Base-by-base conservation (phyloP, 495 filamentous ascomycete genomes). In the Elasticomyces elasticus region DNA sequence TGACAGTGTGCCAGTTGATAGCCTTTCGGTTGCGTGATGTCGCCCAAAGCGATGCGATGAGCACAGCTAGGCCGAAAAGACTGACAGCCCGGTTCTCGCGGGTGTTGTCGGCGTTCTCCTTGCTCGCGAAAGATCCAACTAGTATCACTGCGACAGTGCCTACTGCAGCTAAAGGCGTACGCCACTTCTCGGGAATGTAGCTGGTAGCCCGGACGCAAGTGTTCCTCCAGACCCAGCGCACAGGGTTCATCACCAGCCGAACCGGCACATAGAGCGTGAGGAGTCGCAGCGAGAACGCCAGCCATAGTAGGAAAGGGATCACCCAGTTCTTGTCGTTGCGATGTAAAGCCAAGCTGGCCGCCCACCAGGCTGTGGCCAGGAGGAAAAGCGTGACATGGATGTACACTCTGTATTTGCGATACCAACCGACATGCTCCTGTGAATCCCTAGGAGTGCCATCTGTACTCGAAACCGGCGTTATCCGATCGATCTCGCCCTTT, bases 1-100 rank as follows among this genome's bases (percentile, higher is more conserved):
- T 87, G 51, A 95, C 89, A 0, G 89, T 89, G 61, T 92, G 85
- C 84, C 84, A 87, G n/a, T 78, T 75, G 49, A 89, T 78, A n/a
- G 72, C 74, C 58, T 74, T 82, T 50, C 84, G 78, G 65, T 89
- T 76, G 48, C 75, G 77, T 25, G 86, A 92, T 1, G 87, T 89
- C 27, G 63, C 60, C 66, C 78, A 89, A 51, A 95, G 74, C 0
- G 69, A 37, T 46, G 65, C 70, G 55, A 94, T 72, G 68, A 89
- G 82, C 23, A 95, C 84, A 7, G 80, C 55, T 2, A 94, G 72
- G 20, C 89, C 89, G 51, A 94, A 89, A 23, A 92, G 68, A 62
- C 84, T 86, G 58, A 94, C 76, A 12, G 82, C 86, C 30, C 89
- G 83, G 65, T 87, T 86, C 40, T 72, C 80, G 22, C 89, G 78